Percentiles rank a stretch among this genome's conserved stretches.
These are phyloP conservation scores for Linaria vulgaris DNA, from an alignment of 257 asterid species.

Conservation along the genomic window DNA sequence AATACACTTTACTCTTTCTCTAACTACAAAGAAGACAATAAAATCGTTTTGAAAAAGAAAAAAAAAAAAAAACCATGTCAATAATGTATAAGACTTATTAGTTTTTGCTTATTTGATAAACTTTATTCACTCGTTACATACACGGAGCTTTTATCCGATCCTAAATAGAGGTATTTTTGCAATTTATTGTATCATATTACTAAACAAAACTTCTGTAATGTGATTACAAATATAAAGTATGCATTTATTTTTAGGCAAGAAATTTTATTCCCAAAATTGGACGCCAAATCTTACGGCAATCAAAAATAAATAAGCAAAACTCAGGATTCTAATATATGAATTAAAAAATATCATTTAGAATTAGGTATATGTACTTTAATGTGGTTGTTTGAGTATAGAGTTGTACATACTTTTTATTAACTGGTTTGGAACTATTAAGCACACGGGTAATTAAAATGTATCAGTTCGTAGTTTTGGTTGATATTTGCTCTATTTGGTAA, in stretches of 20 bases:
- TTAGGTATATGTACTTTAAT: neutral
- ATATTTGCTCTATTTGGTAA: slow-evolving; percentile 2
- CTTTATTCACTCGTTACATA: no score
- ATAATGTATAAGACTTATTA: no score
- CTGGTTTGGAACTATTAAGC: neutral
- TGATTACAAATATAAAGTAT: no score
- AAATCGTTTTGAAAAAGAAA: no score
- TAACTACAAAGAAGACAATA: neutral
- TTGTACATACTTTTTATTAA: neutral
- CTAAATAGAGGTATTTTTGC: neutral
- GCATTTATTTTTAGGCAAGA: no score
- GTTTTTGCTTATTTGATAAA: no score
- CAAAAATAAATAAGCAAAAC: no score
- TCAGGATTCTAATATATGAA: no score
- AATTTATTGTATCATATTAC: neutral
- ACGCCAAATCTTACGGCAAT: no score
- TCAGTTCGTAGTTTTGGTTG: neutral
- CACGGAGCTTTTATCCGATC: neutral
- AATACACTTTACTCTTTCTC: slow-evolving; percentile 11
- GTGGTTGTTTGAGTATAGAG: neutral
- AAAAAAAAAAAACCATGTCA: no score
- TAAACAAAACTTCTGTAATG: no score
- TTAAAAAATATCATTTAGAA: neutral
- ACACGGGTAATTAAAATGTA: neutral
- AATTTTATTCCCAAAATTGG: no score